Evolutionary conservation across 2,329 filamentous ascomycete genomes (phyloP), one percentile per base, ranked within the genome.

Genomic region (Phoma sp.): DNA sequence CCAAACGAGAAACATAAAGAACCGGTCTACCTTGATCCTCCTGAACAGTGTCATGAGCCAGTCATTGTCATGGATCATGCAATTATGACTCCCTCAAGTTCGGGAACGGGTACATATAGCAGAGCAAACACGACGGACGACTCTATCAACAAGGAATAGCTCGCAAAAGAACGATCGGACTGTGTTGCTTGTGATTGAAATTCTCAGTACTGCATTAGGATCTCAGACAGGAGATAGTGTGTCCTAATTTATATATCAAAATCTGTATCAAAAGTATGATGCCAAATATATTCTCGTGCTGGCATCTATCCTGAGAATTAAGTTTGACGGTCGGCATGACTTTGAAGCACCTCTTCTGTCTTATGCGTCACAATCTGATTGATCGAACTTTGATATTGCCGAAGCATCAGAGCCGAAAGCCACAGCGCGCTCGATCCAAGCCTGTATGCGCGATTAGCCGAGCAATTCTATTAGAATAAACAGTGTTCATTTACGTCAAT

Each of bases 401-500:
- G 59, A 53, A 2, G 59, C 55, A 52, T 65, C 49, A 2, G 59
- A 62, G 4, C 60, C 62, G 32, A 62, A 61, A 4, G 55, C 57
- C 2, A 64, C 47, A 35, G 55, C 56, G 5, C 59, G 55, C 37
- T 59, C 47, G 37, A 66, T 52, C 64, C 60, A 58, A 5, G 59
- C 54, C 60, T 64, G 13, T 9, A 29, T 9, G 18, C 7, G 2
- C 18, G 11, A 13, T 59, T 25, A 55, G 49, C 11, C 29, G 25
- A 42, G 3, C 3, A 13, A 22, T 35, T 13, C 5, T 14, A 9
- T 5, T 1, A 10, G 25, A 18, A 9, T 2, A 11, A 5, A 23
- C 0, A 18, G 27, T 29, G 27, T 9, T 25, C 13, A 54, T 65
- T 55, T n/a, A 65, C 66, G 47, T 66, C 60, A 33, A 71, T 59